Conservation (phyloP, 768 basidiomycete genomes). For the Pleurotus platypus region DNA sequence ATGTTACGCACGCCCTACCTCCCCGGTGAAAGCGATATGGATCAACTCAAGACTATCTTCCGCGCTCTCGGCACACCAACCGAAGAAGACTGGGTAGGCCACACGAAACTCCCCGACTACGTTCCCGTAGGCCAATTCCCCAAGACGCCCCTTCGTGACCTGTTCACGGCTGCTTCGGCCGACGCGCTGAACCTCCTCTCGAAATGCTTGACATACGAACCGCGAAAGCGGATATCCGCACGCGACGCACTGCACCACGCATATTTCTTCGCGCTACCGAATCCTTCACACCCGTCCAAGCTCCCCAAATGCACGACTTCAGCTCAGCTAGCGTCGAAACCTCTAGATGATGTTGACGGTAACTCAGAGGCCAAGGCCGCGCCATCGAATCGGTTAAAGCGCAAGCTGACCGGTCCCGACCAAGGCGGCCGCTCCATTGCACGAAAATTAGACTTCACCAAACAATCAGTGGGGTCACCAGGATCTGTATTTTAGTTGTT, state of each 20-base stretch:
- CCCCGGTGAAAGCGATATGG: conserved; percentile 94
- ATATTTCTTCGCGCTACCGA: conserved; percentile 84
- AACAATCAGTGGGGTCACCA: conserved; percentile 34
- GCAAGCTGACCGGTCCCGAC: conserved; percentile 62
- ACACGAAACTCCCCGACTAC: conserved; percentile 88
- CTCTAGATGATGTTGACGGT: conserved; percentile 76
- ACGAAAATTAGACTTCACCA: conserved; percentile 69
- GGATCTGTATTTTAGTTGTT: neutral
- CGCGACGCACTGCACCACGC: conserved; percentile 79
- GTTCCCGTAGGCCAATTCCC: conserved; percentile 84
- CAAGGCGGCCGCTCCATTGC: conserved; percentile 52
- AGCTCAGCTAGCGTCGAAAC: conserved; percentile 36
- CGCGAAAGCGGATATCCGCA: conserved; percentile 75
- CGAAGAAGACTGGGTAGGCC: conserved; percentile 97
- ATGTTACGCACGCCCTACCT: conserved; percentile 96
- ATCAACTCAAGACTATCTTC: conserved; percentile 93
- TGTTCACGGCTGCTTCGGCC: conserved; percentile 87
- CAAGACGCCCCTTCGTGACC: conserved; percentile 73
- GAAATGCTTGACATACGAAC: conserved; percentile 83
- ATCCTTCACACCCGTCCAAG: conserved; percentile 84
- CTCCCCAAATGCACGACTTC: conserved; percentile 68
- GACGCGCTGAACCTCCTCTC: conserved; percentile 82
- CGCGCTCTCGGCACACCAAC: conserved; percentile 94
- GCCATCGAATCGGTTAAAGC: conserved; percentile 58
- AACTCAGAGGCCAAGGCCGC: conserved; percentile 56